phyloP scores from a whole-genome alignment of 129 eudicot species.

The Pittosporum tobira region DNA sequence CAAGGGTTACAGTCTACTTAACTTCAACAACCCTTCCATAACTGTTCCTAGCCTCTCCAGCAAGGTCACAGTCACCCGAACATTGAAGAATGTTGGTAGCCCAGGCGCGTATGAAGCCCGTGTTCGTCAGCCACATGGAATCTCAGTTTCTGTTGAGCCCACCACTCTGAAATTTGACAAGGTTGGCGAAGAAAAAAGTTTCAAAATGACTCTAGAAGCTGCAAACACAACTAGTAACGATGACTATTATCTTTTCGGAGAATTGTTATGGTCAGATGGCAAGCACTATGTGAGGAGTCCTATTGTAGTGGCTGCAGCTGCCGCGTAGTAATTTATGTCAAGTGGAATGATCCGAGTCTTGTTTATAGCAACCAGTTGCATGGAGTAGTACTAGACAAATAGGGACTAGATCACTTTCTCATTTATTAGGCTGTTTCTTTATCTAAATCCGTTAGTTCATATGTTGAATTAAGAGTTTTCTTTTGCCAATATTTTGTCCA shows the following conservation, averaged over 20 bases:
- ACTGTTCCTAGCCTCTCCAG: constrained; percentile 37
- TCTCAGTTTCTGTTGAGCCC: constrained; percentile 35
- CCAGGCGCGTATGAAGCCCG: constrained; percentile 42
- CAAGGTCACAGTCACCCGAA: constrained; percentile 32
- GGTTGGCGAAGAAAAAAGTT: constrained; percentile 39
- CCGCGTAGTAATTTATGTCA: too few species aligned
- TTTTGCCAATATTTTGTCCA: too few species aligned
- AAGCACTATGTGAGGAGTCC: constrained; percentile 66
- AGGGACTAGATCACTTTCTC: too few species aligned
- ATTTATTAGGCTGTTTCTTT: too few species aligned
- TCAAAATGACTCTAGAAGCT: constrained; percentile 24
- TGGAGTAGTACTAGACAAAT: too few species aligned
- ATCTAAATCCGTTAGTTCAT: too few species aligned
- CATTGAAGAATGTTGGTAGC: constrained; percentile 57
- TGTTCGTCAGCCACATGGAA: constrained; percentile 35
- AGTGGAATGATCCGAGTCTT: too few species aligned
- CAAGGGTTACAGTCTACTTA: constrained; percentile 5
- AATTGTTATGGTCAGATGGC: constrained; percentile 58
- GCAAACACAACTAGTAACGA: neutral
- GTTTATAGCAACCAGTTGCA: too few species aligned
- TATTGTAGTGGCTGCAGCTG: too few species aligned
- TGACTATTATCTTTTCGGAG: constrained; percentile 37
- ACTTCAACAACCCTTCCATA: constrained; percentile 68
- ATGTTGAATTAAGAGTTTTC: too few species aligned
- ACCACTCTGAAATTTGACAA: constrained; percentile 25